These are phyloP conservation scores for Phaeoacremonium minimum DNA, from an alignment of 2,329 filamentous ascomycete species.

Conservation along the genomic window DNA sequence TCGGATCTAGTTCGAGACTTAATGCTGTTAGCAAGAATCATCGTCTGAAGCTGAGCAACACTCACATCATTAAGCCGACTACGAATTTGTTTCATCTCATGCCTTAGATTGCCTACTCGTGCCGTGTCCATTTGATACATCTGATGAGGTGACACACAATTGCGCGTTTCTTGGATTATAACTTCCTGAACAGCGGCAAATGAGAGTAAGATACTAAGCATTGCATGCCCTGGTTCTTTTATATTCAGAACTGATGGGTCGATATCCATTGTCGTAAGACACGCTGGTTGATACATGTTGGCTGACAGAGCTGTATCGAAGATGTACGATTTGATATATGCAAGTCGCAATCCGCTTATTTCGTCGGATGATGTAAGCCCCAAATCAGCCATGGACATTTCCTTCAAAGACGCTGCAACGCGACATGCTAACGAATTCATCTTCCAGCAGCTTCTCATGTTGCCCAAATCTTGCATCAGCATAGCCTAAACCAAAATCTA, in stretches of 20 bases:
- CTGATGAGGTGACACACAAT: neutral
- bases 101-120: neutral
- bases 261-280: neutral
- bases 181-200: neutral
- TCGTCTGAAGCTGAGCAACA: no score
- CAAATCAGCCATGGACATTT: neutral
- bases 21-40: neutral
- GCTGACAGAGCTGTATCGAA: neutral
- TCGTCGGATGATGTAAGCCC: neutral
- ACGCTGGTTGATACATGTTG: neutral
- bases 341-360: neutral
- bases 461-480: neutral
- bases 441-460: neutral
- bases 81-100: neutral
- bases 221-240: neutral
- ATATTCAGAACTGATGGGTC: neutral
- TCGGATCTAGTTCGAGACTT: neutral
- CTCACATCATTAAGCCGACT: no score
- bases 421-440: neutral
- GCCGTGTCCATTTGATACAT: neutral
- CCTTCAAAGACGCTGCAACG: neutral
- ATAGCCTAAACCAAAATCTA: no score
- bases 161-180: neutral
- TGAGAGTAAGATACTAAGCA: neutral
- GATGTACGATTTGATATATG: neutral